These are phyloP conservation scores for Diplocarpon mali DNA, from an alignment of 2,329 filamentous ascomycete genomes.

Conservation along the genomic window DNA sequence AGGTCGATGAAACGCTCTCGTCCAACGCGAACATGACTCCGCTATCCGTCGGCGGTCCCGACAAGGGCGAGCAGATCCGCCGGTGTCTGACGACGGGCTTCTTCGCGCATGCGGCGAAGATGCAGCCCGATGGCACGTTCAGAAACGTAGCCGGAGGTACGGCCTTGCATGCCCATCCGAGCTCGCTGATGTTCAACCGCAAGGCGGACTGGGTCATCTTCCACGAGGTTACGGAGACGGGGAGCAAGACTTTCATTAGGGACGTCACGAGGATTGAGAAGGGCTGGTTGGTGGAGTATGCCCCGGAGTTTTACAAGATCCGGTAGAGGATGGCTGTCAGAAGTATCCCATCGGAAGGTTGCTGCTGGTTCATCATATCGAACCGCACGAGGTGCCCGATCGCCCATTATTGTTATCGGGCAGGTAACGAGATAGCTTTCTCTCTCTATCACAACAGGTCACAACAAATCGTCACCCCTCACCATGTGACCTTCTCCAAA, in stretches of 20 bases:
- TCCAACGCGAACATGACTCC: slow-evolving; percentile 25
- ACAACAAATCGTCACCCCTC: no score
- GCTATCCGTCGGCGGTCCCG: slow-evolving; percentile 30
- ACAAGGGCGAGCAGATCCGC: slow-evolving; percentile 62
- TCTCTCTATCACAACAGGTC: no score
- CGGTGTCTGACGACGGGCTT: slow-evolving; percentile 82
- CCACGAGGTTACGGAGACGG: slow-evolving; percentile 83
- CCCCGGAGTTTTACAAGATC: slow-evolving; percentile 68
- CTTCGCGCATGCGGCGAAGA: slow-evolving; percentile 85
- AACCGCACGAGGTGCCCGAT: no score
- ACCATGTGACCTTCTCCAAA: no score
- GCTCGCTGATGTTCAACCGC: slow-evolving; percentile 87
- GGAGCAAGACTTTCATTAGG: slow-evolving; percentile 77
- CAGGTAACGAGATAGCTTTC: no score
- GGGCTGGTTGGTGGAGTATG: slow-evolving; percentile 83
- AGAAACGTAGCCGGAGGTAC: slow-evolving; percentile 71
- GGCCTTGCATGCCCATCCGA: slow-evolving; percentile 78
- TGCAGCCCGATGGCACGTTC: slow-evolving; percentile 89
- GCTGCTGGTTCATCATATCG: no score
- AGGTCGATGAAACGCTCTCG: slow-evolving; percentile 51
- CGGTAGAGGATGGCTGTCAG: slow-evolving; percentile 1
- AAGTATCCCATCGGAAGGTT: no score
- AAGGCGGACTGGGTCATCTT: slow-evolving; percentile 97
- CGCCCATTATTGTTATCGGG: no score
- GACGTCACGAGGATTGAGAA: slow-evolving; percentile 93